Conservation (phyloP, 1,284 basidiomycete genomes). For the Kwoniella shivajii region DNA sequence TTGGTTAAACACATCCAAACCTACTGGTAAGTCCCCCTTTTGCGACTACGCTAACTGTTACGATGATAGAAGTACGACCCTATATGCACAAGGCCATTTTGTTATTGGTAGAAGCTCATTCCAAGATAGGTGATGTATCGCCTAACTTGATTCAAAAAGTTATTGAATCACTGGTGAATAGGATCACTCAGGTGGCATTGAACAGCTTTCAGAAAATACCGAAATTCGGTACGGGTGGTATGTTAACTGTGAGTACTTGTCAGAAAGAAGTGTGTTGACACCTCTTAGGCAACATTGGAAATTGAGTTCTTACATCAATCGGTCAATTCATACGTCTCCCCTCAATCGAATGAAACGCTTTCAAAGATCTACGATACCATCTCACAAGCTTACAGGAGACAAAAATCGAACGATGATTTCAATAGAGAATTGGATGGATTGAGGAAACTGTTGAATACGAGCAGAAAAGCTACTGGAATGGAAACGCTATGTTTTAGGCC, state of each 20-base stretch:
- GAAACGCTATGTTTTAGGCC: conserved; percentile 82
- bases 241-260: conserved; percentile 80
- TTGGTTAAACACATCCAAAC: conserved; percentile 88
- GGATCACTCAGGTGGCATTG: conserved; percentile 78
- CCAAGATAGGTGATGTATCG: conserved; percentile 80
- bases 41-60: neutral
- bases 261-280: conserved; percentile 5
- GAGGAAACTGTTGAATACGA: conserved; percentile 83
- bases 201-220: conserved; percentile 81
- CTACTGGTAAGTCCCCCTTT: conserved; percentile 64
- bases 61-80: conserved; percentile 74
- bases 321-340: conserved; percentile 80
- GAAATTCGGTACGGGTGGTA: conserved; percentile 95
- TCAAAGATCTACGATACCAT: conserved; percentile 93
- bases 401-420: conserved; percentile 59
- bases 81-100: conserved; percentile 92
- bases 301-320: conserved; percentile 99
- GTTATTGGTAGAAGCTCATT: conserved; percentile 86
- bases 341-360: conserved; percentile 75
- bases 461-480: conserved; percentile 84
- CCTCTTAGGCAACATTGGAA: conserved; percentile 96
- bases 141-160: conserved; percentile 77
- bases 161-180: conserved; percentile 79
- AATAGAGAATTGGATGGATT: conserved; percentile 87
- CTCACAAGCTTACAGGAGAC: conserved; percentile 83